Evolutionary conservation across 148 eudicot species (phyloP), one percentile per base, ranked within the genome.

Genomic region (Simmondsia chinensis): DNA sequence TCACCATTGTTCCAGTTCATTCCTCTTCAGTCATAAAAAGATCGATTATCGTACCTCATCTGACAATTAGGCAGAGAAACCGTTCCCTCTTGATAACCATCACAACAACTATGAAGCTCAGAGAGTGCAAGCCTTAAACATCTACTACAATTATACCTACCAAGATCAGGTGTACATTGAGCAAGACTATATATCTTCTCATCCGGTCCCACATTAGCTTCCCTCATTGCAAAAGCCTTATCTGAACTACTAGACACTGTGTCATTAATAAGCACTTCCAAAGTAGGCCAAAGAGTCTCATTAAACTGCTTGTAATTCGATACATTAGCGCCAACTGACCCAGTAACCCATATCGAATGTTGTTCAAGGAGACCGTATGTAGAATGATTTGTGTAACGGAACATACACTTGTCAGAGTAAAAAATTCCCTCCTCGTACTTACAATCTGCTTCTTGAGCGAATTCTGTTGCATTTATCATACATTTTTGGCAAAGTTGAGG

Each of bases 121-220:
- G 20, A 7, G 18, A 36, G n/a, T 14, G 44, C 56, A 7, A 5
- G 2, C 9, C 13, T 33, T 29, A 56, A 38, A 29, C 53, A 56
- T 9, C 8, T 6, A 9, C 39, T 19, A 6, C 52, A 47, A 11
- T 20, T 20, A 4, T 9, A 19, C 2, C n/a, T 39, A 5, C 4
- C 12, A 8, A 47, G 20, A 13, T 47, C 52, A 9, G 39, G 52
- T 32, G 52, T 47, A 19, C 39, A 47, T 12, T 47, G 52, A 31
- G 37, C 52, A 8, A 47, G 5, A 6, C 37, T 32, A 2, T 31
- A 55, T 6, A 55, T 55, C 5, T n/a, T 56, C 44, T 26, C 20
- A 11, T 41, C 38, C 15, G 10, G 4, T 2, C 33, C 30, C 1
- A 38, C 47, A n/a, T 30, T 38, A 5, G 34, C 28, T 52, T 45